Percentiles rank a stretch among this genome's conserved stretches.
Evolutionary conservation across 306 rosid genomes (phyloP).

Genomic region (Rosa lucieae): DNA sequence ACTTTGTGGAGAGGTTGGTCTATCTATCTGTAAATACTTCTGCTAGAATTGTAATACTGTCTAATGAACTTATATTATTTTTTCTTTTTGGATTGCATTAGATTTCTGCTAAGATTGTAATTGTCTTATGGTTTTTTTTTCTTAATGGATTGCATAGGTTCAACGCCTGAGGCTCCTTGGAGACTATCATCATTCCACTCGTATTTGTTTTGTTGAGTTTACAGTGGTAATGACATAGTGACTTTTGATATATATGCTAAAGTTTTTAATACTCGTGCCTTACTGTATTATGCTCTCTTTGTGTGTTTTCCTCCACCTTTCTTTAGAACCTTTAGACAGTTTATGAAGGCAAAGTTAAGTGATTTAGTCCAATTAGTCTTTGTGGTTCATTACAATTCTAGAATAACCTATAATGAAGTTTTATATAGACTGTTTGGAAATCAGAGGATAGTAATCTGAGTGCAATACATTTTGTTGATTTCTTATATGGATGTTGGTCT

Average conservation of each 20-base stretch:
- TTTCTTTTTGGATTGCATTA: constrained; percentile 17
- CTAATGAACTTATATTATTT: neutral
- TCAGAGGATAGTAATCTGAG: neutral
- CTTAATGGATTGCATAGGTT: constrained; percentile 49
- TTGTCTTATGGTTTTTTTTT: constrained; percentile 12
- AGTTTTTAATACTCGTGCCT: constrained; percentile 13
- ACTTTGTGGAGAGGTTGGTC: constrained; percentile 94
- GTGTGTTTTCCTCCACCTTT: neutral
- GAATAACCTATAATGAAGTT: too few relatives aligned
- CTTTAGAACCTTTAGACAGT: neutral
- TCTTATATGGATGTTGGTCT: neutral
- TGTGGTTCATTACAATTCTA: neutral
- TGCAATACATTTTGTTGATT: neutral
- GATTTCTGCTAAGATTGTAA: constrained; percentile 13
- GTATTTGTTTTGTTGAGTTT: constrained; percentile 94
- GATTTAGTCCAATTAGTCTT: neutral
- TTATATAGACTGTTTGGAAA: neutral
- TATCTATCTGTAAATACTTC: constrained; percentile 10
- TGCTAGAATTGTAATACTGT: neutral
- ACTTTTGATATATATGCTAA: constrained; percentile 14
- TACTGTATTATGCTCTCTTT: neutral
- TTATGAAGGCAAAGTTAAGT: neutral
- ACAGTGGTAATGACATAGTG: constrained; percentile 51
- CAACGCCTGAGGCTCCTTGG: constrained; percentile 96
- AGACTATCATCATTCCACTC: constrained; percentile 95